Percentiles rank a stretch among this genome's conserved stretches.
These are phyloP conservation scores for Hyaloscypha variabilis DNA, from an alignment of 495 filamentous ascomycete genomes.

Conservation along the genomic window DNA sequence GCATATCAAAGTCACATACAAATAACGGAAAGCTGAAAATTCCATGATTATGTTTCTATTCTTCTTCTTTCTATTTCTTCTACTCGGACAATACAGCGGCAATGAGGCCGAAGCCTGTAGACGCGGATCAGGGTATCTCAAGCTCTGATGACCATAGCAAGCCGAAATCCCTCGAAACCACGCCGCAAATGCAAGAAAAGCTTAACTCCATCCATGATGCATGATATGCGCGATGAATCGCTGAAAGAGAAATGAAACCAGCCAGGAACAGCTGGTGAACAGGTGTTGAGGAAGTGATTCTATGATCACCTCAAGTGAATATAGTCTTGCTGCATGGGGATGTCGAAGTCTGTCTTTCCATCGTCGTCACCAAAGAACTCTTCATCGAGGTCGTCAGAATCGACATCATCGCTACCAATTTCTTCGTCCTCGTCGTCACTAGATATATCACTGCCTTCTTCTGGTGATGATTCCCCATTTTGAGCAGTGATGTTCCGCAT, in stretches of 20 bases:
- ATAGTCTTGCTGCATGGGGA: constrained; percentile 70
- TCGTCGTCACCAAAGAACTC: constrained; percentile 47
- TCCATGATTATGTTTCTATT: background rate
- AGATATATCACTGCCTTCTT: constrained; percentile 74
- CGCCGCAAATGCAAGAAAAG: constrained; percentile 16
- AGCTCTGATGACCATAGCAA: background rate
- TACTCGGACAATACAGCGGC: background rate
- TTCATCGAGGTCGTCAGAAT: constrained; percentile 85
- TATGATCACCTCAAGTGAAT: constrained; percentile 48
- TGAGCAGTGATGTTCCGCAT: constrained; percentile 44
- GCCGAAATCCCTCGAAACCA: background rate
- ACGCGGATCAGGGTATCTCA: constrained; percentile 7
- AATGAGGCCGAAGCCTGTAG: background rate
- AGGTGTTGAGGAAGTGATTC: constrained; percentile 9
- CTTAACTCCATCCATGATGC: constrained; percentile 10
- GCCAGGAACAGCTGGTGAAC: constrained; percentile 3
- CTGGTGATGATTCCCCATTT: constrained; percentile 37
- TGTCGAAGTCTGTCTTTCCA: constrained; percentile 50
- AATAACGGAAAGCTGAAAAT: background rate
- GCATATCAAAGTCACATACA: background rate
- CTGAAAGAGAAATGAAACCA: constrained; percentile 9
- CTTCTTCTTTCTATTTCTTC: constrained; percentile 11
- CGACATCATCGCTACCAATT: constrained; percentile 83
- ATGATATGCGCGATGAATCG: constrained; percentile 1
- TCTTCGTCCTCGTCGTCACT: constrained; percentile 84